These are phyloP conservation scores for Lithohypha guttulata DNA, from an alignment of 2,329 filamentous ascomycete species.

Conservation along the genomic window DNA sequence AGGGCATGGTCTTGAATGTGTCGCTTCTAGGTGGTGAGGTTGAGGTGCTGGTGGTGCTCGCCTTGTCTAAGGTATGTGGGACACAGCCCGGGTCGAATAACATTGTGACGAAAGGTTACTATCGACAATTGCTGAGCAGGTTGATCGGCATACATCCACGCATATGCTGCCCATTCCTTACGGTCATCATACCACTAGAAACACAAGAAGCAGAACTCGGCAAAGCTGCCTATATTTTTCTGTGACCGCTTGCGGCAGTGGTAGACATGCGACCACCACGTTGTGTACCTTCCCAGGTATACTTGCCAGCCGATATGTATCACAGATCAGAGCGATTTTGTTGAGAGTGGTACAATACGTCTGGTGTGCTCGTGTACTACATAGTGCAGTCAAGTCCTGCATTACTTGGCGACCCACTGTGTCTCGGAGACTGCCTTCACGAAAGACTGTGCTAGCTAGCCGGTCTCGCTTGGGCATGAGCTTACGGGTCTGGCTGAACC, in stretches of 20 bases:
- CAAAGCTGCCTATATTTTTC: not conserved
- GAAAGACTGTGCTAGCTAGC: constrained; percentile 1
- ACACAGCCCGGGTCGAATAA: constrained; percentile 5
- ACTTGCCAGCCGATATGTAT: not conserved
- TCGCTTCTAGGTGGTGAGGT: constrained; percentile 6
- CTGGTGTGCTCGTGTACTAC: not conserved
- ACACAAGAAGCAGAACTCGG: constrained; percentile 8
- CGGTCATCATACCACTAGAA: constrained; percentile 3
- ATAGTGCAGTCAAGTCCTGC: constrained; percentile 8
- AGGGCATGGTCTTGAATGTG: not conserved
- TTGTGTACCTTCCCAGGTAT: not conserved
- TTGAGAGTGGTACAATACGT: constrained; percentile 10
- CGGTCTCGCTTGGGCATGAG: constrained; percentile 9
- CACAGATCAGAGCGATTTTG: not conserved
- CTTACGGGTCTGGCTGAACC: constrained; percentile 8
- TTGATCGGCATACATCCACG: not conserved
- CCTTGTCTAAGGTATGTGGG: constrained; percentile 3
- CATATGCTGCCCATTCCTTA: not conserved
- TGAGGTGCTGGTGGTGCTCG: constrained; percentile 4
- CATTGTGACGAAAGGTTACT: constrained; percentile 6
- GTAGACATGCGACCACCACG: not conserved
- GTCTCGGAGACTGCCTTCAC: constrained; percentile 10
- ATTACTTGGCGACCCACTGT: constrained; percentile 4
- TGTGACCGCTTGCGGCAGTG: constrained; percentile 1
- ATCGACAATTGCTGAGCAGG: constrained; percentile 6